Evolutionary conservation across 257 asterid genomes (phyloP).

Genomic region (Solanum appendiculatum): DNA sequence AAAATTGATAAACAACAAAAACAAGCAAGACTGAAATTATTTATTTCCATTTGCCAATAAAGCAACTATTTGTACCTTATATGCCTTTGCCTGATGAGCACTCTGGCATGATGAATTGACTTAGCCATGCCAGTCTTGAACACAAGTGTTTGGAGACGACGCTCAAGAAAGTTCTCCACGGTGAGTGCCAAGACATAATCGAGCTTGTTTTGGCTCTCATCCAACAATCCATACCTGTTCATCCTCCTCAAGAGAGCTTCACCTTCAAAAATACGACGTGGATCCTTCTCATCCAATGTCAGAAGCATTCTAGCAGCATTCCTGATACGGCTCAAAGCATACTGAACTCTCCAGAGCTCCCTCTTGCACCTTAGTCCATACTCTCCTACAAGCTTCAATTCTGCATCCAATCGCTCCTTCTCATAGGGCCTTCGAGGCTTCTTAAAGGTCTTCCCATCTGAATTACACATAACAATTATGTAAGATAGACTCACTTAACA

Average conservation of each 20-base stretch:
- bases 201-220: background rate
- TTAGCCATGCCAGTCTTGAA: background rate
- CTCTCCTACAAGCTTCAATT: background rate
- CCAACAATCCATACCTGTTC: background rate
- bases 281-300: constrained; percentile 1
- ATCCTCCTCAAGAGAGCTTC: constrained; percentile 8
- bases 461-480: background rate
- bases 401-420: constrained; percentile 7
- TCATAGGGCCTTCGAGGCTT: constrained; percentile 10
- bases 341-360: constrained; percentile 2
- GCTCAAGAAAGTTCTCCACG: background rate
- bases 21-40: background rate
- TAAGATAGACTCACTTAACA: background rate
- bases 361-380: constrained; percentile 1
- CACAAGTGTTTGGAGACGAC: background rate
- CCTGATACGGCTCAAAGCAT: constrained; percentile 6
- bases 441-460: constrained; percentile 2
- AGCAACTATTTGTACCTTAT: background rate
- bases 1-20: background rate
- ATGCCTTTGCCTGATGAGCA: background rate
- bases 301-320: constrained; percentile 3
- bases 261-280: constrained; percentile 6
- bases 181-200: background rate
- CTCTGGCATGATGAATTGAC: background rate
- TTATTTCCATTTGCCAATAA: background rate